These are phyloP conservation scores for Rosa chinensis DNA, from an alignment of 306 rosid genomes.

Conservation along the genomic window DNA sequence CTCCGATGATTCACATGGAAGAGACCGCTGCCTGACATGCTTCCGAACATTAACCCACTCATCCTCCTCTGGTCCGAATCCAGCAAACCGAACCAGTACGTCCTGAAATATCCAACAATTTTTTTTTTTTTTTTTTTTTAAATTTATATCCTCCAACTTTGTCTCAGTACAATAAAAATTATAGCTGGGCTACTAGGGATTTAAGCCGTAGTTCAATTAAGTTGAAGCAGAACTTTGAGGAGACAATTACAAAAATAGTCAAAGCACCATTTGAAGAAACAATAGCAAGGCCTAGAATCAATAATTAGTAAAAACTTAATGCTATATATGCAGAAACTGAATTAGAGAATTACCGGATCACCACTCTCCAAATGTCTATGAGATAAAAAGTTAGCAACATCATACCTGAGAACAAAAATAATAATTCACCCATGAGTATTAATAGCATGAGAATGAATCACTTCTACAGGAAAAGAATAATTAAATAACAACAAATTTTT, in stretches of 20 bases:
- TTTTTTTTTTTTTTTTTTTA: neutral
- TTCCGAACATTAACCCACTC: slow-evolving; percentile 88
- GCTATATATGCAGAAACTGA: slow-evolving; percentile 5
- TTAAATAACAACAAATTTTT: neutral
- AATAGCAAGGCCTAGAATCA: neutral
- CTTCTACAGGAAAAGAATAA: slow-evolving; percentile 5
- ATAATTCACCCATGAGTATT: neutral
- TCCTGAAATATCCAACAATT: slow-evolving; percentile 63
- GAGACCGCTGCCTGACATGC: slow-evolving; percentile 88
- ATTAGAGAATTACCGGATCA: slow-evolving; percentile 75
- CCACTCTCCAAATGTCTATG: slow-evolving; percentile 80
- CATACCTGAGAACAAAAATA: slow-evolving; percentile 61
- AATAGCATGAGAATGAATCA: neutral
- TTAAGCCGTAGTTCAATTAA: neutral
- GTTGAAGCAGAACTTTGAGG: neutral
- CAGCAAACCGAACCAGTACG: slow-evolving; percentile 84
- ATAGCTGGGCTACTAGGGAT: neutral
- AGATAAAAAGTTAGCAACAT: slow-evolving; percentile 77
- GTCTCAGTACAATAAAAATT: slow-evolving; percentile 1
- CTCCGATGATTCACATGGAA: slow-evolving; percentile 97
- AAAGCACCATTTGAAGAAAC: neutral
- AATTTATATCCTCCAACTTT: neutral
- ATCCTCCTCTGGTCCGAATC: slow-evolving; percentile 96
- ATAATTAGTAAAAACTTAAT: neutral
- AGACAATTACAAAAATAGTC: neutral